Evolutionary conservation across 148 eudicot species (phyloP).

Genomic region (Drosera capensis): DNA sequence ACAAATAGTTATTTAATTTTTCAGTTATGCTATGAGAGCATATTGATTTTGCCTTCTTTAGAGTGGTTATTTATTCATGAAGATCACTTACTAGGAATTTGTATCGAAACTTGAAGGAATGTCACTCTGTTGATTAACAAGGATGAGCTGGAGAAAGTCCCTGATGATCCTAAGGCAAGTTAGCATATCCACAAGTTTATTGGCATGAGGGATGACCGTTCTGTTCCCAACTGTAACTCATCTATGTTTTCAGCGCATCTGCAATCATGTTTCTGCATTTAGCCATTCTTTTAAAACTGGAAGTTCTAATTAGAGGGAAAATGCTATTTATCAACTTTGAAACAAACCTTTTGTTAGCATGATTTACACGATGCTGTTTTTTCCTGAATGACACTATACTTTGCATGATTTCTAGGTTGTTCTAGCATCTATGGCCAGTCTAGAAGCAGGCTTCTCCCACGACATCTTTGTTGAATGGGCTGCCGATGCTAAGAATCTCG

Average conservation of each 20-base stretch:
- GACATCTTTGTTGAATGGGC: constrained; percentile 98
- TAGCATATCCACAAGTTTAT: constrained; percentile 1
- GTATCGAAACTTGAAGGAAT: constrained; percentile 38
- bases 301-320: no score
- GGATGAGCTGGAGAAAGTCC: constrained; percentile 72
- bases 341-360: no score
- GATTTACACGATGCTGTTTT: neutral
- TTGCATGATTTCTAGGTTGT: constrained; percentile 43
- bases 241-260: no score
- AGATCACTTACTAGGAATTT: constrained; percentile 13
- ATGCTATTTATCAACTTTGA: no score
- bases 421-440: constrained; percentile 91
- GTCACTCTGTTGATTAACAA: constrained; percentile 65
- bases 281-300: no score
- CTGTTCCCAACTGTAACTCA: no score
- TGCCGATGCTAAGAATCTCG: constrained; percentile 73
- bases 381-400: neutral
- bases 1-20: neutral
- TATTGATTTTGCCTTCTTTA: no score
- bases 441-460: constrained; percentile 93
- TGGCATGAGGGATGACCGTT: no score
- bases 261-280: no score
- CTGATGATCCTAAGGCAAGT: constrained; percentile 87
- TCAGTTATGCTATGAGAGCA: no score
- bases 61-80: constrained; percentile 1